A percentile compares a stretch with the other conserved stretches of the same genome.
phyloP scores from a whole-genome alignment of 106 monocot species.

The Narthecium ossifragum region DNA sequence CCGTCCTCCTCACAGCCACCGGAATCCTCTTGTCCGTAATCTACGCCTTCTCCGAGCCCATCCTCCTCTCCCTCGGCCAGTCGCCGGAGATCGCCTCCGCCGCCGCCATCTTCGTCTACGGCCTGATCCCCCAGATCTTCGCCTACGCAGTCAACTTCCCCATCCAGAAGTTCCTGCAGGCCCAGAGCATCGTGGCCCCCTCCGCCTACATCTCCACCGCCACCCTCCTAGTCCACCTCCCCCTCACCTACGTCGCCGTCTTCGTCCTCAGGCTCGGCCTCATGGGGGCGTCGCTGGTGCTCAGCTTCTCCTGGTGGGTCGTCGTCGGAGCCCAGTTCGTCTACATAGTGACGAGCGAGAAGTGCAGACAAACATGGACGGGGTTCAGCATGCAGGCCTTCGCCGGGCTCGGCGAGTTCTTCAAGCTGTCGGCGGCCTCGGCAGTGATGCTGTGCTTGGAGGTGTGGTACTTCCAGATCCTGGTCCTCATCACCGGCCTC shows the following conservation, averaged over 20 bases:
- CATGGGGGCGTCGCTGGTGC: constrained; percentile 57
- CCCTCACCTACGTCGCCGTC: constrained; percentile 42
- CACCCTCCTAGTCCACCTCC: constrained; percentile 33
- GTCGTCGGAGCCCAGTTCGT: constrained; percentile 32
- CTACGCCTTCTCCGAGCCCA: constrained; percentile 48
- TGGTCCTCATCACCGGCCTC: constrained; percentile 48
- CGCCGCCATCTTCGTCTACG: background rate
- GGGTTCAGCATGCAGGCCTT: constrained; percentile 44
- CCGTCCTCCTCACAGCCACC: constrained; percentile 34
- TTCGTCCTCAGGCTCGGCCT: constrained; percentile 50
- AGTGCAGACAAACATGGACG: constrained; percentile 28
- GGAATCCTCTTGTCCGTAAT: constrained; percentile 43
- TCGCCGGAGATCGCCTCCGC: constrained; percentile 58
- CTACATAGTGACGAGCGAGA: constrained; percentile 31
- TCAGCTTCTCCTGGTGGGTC: constrained; percentile 59
- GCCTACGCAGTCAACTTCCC: background rate
- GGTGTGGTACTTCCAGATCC: constrained; percentile 54
- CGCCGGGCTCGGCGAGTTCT: constrained; percentile 27
- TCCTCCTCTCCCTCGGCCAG: constrained; percentile 42
- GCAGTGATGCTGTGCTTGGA: constrained; percentile 58
- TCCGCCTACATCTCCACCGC: constrained; percentile 60
- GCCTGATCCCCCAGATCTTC: background rate
- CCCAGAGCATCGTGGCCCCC: background rate
- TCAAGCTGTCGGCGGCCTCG: constrained; percentile 43
- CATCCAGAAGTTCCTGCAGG: background rate